These are phyloP conservation scores for Solanum medicagineum DNA, from an alignment of 257 asterid species.

Conservation along the genomic window DNA sequence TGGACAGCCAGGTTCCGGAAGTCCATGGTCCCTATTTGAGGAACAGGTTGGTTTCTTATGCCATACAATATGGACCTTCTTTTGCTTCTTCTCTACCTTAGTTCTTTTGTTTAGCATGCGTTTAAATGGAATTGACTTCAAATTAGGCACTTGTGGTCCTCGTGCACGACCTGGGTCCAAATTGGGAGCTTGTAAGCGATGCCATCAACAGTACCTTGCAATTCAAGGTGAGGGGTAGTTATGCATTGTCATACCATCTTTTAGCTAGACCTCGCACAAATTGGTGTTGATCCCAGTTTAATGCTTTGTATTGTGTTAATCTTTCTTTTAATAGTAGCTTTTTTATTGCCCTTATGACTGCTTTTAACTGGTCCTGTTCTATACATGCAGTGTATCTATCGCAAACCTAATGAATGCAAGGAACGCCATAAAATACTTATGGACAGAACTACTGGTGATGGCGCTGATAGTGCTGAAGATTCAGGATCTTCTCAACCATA, in stretches of 20 bases:
- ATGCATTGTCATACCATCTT: neutral
- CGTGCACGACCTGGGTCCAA: constrained; percentile 94
- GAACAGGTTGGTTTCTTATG: constrained; percentile 53
- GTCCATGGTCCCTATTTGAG: constrained; percentile 81
- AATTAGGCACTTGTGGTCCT: constrained; percentile 92
- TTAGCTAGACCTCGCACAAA: neutral
- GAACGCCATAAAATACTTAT: constrained; percentile 77
- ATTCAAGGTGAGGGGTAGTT: constrained; percentile 57
- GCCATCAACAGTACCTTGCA: constrained; percentile 84
- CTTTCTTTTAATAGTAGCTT: neutral
- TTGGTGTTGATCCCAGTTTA: neutral
- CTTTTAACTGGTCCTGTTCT: neutral
- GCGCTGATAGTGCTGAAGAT: constrained; percentile 94
- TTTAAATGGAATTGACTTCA: neutral
- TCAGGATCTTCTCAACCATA: constrained; percentile 96
- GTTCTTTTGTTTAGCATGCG: neutral
- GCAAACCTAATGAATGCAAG: constrained; percentile 92
- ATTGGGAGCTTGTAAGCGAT: constrained; percentile 98
- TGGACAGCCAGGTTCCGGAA: constrained; percentile 59
- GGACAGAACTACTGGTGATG: constrained; percentile 77
- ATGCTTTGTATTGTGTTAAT: neutral
- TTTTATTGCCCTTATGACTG: neutral
- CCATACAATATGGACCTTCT: neutral
- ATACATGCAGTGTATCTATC: constrained; percentile 55
- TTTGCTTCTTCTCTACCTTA: neutral